These are phyloP conservation scores for Trifolium fragiferum DNA, from an alignment of 306 rosid species.

Conservation along the genomic window DNA sequence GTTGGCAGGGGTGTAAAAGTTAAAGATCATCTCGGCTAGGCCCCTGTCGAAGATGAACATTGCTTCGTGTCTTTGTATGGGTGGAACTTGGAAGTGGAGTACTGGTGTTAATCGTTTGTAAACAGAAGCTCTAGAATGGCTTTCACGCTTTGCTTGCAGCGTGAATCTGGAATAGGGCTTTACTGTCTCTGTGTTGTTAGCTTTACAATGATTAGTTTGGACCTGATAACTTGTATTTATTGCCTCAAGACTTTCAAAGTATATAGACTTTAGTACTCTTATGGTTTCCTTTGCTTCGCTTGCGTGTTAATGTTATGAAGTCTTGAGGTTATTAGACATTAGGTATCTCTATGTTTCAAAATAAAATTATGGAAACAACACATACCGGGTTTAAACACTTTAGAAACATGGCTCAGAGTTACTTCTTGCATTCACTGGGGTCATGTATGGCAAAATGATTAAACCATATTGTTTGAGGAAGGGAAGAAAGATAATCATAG, in stretches of 20 bases:
- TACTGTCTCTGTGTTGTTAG: conserved; percentile 11
- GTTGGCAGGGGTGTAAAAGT: conserved; percentile 53
- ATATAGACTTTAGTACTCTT: conserved; percentile 1
- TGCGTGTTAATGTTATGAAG: conserved; percentile 10
- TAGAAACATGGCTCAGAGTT: conserved; percentile 3
- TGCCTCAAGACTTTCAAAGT: conserved; percentile 8
- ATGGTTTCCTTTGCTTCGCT: conserved; percentile 3
- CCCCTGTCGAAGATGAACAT: conserved; percentile 35
- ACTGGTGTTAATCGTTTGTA: conserved; percentile 21
- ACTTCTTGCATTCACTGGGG: not conserved
- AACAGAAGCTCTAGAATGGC: conserved; percentile 29
- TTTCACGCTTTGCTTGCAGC: conserved; percentile 31
- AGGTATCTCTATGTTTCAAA: conserved; percentile 17
- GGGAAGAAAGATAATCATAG: not conserved
- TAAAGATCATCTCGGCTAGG: conserved; percentile 28
- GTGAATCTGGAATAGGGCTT: conserved; percentile 12
- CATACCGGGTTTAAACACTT: not conserved
- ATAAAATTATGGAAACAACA: not conserved
- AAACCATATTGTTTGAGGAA: conserved; percentile 3
- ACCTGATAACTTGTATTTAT: conserved; percentile 11
- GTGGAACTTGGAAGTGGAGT: conserved; percentile 44
- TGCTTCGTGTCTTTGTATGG: conserved; percentile 28
- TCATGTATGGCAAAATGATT: conserved; percentile 8
- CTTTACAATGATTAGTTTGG: conserved; percentile 5
- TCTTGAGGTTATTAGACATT: conserved; percentile 13